phyloP scores from a whole-genome alignment of 202 grass and related monocot species.

The Panicum hallii region DNA sequence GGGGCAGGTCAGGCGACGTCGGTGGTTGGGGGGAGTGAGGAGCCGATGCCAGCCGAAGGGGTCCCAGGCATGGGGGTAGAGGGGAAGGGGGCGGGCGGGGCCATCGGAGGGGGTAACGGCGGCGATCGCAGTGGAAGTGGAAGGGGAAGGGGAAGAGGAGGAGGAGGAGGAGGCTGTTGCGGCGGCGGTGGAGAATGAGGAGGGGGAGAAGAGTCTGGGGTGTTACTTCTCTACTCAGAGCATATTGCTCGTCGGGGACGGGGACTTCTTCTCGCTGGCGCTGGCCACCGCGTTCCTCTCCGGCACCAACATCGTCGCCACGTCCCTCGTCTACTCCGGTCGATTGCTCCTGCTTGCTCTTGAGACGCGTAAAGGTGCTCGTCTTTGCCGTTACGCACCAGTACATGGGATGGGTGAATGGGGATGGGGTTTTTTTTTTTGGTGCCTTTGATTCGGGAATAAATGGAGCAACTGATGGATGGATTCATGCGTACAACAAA shows the following conservation, averaged over 20 bases:
- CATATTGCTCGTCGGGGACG: conserved; percentile 70
- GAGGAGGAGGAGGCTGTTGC: background rate
- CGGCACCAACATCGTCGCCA: conserved; percentile 62
- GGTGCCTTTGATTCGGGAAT: background rate
- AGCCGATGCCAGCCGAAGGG: background rate
- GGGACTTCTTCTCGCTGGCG: conserved; percentile 68
- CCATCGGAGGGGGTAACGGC: conserved; percentile 21
- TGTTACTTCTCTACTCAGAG: conserved; percentile 57
- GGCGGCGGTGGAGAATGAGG: background rate
- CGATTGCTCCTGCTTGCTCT: background rate
- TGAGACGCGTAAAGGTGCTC: background rate
- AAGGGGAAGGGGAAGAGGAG: background rate
- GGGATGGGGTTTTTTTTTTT: background rate
- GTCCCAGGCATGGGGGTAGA: background rate
- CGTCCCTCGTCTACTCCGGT: conserved; percentile 33
- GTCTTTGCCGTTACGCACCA: background rate
- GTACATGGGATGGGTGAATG: background rate
- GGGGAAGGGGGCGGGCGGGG: background rate
- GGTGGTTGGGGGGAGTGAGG: background rate
- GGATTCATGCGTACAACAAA: background rate
- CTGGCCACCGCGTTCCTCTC: conserved; percentile 64
- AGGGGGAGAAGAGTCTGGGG: conserved; percentile 46
- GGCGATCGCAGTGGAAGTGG: background rate
- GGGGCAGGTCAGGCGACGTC: background rate
- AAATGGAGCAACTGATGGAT: background rate